phyloP scores from a whole-genome alignment of 129 eudicot genomes.

The Tanacetum coccineum region DNA sequence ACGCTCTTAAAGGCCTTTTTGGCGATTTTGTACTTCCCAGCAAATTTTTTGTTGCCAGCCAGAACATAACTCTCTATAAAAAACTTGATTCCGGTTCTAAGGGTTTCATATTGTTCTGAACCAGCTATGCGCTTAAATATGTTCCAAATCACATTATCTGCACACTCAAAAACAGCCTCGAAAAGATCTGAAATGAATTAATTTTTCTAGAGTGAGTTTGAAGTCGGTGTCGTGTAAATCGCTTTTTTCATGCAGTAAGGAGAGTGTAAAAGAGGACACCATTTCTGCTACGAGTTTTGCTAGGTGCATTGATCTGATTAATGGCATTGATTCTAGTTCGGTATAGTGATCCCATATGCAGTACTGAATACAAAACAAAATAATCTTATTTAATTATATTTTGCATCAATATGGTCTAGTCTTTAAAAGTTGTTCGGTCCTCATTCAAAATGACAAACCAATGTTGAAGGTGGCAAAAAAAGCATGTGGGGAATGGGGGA shows the following conservation, averaged over 20 bases:
- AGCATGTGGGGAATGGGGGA: no score
- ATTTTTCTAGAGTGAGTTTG: conserved; percentile 56
- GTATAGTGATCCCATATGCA: conserved; percentile 90
- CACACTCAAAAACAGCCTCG: conserved; percentile 54
- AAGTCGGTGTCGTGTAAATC: conserved; percentile 47
- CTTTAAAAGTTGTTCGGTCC: background rate
- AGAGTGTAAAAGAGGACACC: conserved; percentile 59
- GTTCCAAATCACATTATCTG: conserved; percentile 68
- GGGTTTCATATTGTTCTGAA: conserved; percentile 57
- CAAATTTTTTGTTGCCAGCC: conserved; percentile 31
- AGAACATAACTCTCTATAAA: conserved; percentile 59
- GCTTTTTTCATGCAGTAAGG: conserved; percentile 71
- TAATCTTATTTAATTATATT: no score
- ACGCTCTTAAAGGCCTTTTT: conserved; percentile 72
- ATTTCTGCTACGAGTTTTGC: conserved; percentile 70
- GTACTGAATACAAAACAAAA: conserved; percentile 37
- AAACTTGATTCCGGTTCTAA: conserved; percentile 60
- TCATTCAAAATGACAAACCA: no score
- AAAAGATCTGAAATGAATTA: conserved; percentile 85
- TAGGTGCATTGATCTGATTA: conserved; percentile 72
- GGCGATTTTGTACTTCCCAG: conserved; percentile 54
- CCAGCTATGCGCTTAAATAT: conserved; percentile 69
- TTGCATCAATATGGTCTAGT: background rate
- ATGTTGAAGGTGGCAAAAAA: no score
- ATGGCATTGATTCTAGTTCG: conserved; percentile 62